These are phyloP conservation scores for Cladosporium sphaerospermum DNA, from an alignment of 2,329 filamentous ascomycete species.

Conservation along the genomic window DNA sequence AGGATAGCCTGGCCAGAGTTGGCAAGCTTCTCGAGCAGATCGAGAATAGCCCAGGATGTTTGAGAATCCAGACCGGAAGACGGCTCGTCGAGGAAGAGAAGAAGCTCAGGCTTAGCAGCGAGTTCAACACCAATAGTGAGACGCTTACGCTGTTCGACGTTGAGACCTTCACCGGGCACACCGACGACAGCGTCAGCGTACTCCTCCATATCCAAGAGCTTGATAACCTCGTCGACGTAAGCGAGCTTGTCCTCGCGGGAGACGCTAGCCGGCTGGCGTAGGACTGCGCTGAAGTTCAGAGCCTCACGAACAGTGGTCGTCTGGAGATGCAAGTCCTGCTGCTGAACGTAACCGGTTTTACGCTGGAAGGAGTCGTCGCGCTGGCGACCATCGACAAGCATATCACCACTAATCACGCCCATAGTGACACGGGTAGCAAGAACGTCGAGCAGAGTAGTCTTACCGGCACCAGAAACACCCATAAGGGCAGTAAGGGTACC, in stretches of 20 bases:
- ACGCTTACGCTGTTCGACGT: slow-evolving; percentile 62
- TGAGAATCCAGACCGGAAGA: slow-evolving; percentile 91
- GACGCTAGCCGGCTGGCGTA: slow-evolving; percentile 75
- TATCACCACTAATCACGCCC: slow-evolving; percentile 81
- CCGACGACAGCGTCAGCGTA: slow-evolving; percentile 89
- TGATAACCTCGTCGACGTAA: slow-evolving; percentile 87
- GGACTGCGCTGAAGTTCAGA: slow-evolving; percentile 74
- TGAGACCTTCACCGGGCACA: slow-evolving; percentile 79
- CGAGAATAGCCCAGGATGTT: slow-evolving; percentile 86
- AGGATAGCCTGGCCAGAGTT: slow-evolving; percentile 86
- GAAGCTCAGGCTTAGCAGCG: slow-evolving; percentile 79
- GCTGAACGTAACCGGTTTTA: slow-evolving; percentile 87
- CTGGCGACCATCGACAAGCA: slow-evolving; percentile 70
- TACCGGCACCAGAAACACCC: slow-evolving; percentile 89
- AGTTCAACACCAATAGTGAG: slow-evolving; percentile 95
- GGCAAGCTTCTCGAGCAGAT: slow-evolving; percentile 81
- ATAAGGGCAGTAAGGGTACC: slow-evolving; percentile 85
- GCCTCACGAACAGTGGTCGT: slow-evolving; percentile 86
- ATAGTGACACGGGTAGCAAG: slow-evolving; percentile 80
- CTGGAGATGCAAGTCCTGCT: slow-evolving; percentile 72
- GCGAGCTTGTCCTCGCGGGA: slow-evolving; percentile 70
- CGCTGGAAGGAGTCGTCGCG: slow-evolving; percentile 81
- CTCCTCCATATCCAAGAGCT: slow-evolving; percentile 80
- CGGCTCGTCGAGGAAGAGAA: slow-evolving; percentile 91
- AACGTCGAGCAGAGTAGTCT: slow-evolving; percentile 83